These are phyloP conservation scores for Begonia loranthoides DNA, from an alignment of 306 rosid species.

Conservation along the genomic window DNA sequence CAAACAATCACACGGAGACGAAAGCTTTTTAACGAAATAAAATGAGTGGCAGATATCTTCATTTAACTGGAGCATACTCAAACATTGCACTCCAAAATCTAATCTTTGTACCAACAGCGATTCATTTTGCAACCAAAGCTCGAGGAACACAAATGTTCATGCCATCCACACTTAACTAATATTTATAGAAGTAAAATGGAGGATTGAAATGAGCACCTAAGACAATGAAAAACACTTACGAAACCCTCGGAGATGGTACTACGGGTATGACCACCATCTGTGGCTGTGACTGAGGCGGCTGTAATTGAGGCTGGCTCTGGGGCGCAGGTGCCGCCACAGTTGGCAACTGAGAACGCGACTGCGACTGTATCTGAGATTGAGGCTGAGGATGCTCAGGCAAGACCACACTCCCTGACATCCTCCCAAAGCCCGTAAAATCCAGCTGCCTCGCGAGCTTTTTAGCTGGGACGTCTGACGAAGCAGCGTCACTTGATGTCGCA, in stretches of 20 bases:
- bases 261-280: constrained; percentile 20
- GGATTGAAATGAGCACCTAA: background rate
- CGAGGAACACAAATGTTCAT: background rate
- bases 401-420: constrained; percentile 18
- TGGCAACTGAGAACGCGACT: constrained; percentile 4
- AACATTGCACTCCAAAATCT: constrained; percentile 2
- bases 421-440: constrained; percentile 66
- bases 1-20: too few species aligned
- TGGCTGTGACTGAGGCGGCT: constrained; percentile 7
- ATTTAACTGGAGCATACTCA: background rate
- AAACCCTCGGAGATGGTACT: constrained; percentile 39
- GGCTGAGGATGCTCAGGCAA: constrained; percentile 30
- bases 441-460: constrained; percentile 95
- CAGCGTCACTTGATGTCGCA: constrained; percentile 9
- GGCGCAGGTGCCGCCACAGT: constrained; percentile 2
- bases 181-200: background rate
- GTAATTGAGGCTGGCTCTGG: constrained; percentile 14
- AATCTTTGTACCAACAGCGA: background rate
- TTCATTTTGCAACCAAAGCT: constrained; percentile 6
- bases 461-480: constrained; percentile 50
- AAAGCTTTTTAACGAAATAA: too few species aligned
- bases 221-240: constrained; percentile 38
- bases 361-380: constrained; percentile 20
- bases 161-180: background rate
- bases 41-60: too few species aligned